Conservation (phyloP, 2,329 filamentous ascomycete genomes). For the Rhexocercosporidium sp. region DNA sequence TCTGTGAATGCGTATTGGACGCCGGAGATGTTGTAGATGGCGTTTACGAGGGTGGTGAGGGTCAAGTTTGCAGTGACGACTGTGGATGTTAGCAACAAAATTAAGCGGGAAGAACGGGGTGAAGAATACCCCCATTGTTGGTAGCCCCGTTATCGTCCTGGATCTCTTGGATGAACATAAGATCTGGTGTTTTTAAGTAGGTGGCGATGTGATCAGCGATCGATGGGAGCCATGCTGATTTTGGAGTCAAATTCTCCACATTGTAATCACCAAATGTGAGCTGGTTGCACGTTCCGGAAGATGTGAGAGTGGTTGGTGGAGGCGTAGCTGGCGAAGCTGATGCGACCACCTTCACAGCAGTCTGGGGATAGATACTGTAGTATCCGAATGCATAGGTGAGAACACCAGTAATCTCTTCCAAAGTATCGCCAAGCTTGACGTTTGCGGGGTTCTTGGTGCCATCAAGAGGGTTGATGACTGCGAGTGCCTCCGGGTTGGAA, state of each 20-base stretch:
- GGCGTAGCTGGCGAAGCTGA: constrained; percentile 49
- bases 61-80: constrained; percentile 62
- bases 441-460: constrained; percentile 63
- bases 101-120: neutral
- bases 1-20: constrained; percentile 63
- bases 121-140: constrained; percentile 54
- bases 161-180: constrained; percentile 73
- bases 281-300: constrained; percentile 61
- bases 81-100: neutral
- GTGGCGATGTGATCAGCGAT: constrained; percentile 70
- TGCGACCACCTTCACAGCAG: constrained; percentile 1
- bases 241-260: constrained; percentile 69
- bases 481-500: constrained; percentile 72
- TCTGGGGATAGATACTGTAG: constrained; percentile 58
- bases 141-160: constrained; percentile 69
- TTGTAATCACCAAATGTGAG: constrained; percentile 73
- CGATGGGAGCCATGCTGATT: constrained; percentile 57
- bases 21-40: constrained; percentile 57
- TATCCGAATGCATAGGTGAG: constrained; percentile 70
- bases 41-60: constrained; percentile 58
- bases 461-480: constrained; percentile 69
- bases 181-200: constrained; percentile 65
- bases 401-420: constrained; percentile 72
- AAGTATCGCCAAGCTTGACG: constrained; percentile 67
- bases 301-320: constrained; percentile 57